phyloP scores from a whole-genome alignment of 176 grass and related monocot genomes.

The Tuctoria greenei region DNA sequence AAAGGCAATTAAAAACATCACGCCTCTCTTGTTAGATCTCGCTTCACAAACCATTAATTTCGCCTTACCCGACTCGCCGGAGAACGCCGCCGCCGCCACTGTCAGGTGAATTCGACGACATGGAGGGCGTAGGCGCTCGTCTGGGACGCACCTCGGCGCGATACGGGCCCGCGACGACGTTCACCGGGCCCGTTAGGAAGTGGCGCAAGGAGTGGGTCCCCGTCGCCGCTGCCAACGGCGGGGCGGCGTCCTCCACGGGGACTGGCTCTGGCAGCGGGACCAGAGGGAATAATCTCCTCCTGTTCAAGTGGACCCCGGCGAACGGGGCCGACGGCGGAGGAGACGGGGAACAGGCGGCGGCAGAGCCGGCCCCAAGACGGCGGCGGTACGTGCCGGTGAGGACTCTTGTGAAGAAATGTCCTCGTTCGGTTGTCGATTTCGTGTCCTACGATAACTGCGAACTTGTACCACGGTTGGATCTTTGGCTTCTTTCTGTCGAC shows the following conservation, averaged over 20 bases:
- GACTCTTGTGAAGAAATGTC: slow-evolving; percentile 18
- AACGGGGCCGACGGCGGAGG: slow-evolving; percentile 41
- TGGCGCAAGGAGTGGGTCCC: slow-evolving; percentile 82
- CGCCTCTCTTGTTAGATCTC: not conserved
- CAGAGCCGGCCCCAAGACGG: slow-evolving; percentile 21
- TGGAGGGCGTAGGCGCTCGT: slow-evolving; percentile 67
- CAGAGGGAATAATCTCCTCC: slow-evolving; percentile 46
- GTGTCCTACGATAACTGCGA: not conserved
- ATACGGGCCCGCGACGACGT: slow-evolving; percentile 64
- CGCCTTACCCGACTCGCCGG: slow-evolving; percentile 3
- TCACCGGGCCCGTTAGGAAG: slow-evolving; percentile 71
- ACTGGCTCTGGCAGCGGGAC: slow-evolving; percentile 2
- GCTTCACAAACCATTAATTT: too few relatives aligned
- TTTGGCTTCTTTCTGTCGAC: slow-evolving; percentile 13
- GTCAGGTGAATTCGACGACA: slow-evolving; percentile 12
- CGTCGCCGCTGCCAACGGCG: slow-evolving; percentile 26
- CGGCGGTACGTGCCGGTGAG: slow-evolving; percentile 62
- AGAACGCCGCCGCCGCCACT: not conserved
- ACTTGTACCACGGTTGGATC: slow-evolving; percentile 30
- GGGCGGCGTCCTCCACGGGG: not conserved
- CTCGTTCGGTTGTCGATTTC: slow-evolving; percentile 10
- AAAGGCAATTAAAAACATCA: not conserved
- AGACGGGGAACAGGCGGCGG: not conserved
- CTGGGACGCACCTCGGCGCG: slow-evolving; percentile 69
- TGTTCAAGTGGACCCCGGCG: slow-evolving; percentile 65